These are phyloP conservation scores for Penicillium crystallinum DNA, from an alignment of 495 filamentous ascomycete species.

Conservation along the genomic window DNA sequence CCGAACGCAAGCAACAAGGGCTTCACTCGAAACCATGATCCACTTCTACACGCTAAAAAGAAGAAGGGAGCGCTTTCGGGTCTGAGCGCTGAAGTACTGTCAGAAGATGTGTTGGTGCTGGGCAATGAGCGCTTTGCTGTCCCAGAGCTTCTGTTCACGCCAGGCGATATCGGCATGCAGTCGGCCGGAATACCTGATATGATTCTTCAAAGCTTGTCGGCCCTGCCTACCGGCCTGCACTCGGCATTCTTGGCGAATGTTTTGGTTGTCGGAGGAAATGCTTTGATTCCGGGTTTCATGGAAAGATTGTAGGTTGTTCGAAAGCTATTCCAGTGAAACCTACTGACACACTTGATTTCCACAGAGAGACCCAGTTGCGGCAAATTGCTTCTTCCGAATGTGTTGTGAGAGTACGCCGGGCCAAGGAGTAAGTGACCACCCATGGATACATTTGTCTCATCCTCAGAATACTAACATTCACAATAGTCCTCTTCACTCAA, in stretches of 20 bases:
- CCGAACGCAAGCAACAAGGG: conserved; percentile 73
- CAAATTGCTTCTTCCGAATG: conserved; percentile 72
- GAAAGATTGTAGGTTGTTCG: conserved; percentile 57
- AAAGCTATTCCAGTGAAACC: not conserved
- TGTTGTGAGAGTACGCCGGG: conserved; percentile 63
- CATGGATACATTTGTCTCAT: not conserved
- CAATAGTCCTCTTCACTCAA: conserved; percentile 64
- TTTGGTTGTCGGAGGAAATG: conserved; percentile 82
- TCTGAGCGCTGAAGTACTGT: conserved; percentile 48
- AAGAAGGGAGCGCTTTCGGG: conserved; percentile 50
- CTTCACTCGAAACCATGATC: conserved; percentile 70
- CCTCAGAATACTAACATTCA: conserved; percentile 5
- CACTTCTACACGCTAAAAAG: conserved; percentile 52
- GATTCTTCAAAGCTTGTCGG: conserved; percentile 74
- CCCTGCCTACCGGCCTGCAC: conserved; percentile 70
- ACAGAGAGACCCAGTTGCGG: conserved; percentile 64
- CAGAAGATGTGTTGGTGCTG: conserved; percentile 79
- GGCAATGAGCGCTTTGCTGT: conserved; percentile 89
- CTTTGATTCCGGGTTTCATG: conserved; percentile 73
- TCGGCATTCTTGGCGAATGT: conserved; percentile 80
- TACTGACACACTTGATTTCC: conserved; percentile 7
- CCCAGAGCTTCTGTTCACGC: conserved; percentile 84
- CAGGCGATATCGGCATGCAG: conserved; percentile 78
- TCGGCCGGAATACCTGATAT: conserved; percentile 78
- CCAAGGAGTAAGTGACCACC: conserved; percentile 51